These are phyloP conservation scores for Colletotrichum tabaci DNA, from an alignment of 2,329 filamentous ascomycete species.

Conservation along the genomic window DNA sequence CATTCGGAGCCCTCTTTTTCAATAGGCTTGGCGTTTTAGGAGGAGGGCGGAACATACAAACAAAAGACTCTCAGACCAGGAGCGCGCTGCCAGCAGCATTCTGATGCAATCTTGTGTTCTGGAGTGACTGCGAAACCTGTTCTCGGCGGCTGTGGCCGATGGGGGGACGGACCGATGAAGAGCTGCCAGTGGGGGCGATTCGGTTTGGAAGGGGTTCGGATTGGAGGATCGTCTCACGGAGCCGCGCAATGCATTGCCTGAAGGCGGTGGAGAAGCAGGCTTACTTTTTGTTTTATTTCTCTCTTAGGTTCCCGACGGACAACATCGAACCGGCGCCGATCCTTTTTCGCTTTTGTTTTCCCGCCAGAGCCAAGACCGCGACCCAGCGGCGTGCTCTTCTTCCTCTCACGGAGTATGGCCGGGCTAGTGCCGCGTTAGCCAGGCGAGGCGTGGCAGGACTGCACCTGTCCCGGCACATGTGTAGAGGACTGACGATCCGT, in stretches of 20 bases:
- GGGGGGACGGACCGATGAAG: background rate
- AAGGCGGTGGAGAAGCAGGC: background rate
- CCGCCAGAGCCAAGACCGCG: background rate
- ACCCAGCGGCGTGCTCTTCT: background rate
- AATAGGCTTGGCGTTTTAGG: conserved; percentile 25
- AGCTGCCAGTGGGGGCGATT: background rate
- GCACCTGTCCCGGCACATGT: no score
- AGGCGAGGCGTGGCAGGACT: conserved; percentile 4
- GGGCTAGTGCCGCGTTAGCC: conserved; percentile 4
- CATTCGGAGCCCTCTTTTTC: conserved; percentile 24
- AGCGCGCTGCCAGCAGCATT: background rate
- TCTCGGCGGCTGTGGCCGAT: background rate
- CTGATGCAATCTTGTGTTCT: background rate
- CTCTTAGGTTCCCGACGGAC: background rate
- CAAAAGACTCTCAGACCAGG: background rate
- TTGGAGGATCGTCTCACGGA: background rate
- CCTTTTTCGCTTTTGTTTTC: no score
- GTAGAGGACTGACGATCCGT: background rate
- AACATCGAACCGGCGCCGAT: background rate
- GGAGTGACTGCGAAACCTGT: background rate
- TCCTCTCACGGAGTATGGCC: background rate
- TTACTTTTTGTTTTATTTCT: background rate
- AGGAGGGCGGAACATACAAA: conserved; percentile 12
- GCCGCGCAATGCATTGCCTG: conserved; percentile 6
- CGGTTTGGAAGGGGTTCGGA: background rate